phyloP scores from a whole-genome alignment of 768 basidiomycete genomes.

The Piloderma croceum region DNA sequence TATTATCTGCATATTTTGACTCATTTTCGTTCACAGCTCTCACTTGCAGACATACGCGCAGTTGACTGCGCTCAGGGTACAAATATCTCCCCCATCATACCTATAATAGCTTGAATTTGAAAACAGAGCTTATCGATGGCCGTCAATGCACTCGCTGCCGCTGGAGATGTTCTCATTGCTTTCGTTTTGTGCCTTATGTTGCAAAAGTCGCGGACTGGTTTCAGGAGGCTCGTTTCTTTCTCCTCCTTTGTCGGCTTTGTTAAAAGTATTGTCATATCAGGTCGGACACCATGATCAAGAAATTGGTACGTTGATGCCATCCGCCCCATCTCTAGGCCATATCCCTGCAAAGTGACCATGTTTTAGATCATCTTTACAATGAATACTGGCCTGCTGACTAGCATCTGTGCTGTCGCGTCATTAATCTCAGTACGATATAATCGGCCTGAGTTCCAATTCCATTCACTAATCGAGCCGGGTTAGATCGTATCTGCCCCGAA shows the following conservation, averaged over 20 bases:
- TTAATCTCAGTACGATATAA: constrained; percentile 37
- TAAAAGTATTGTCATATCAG: constrained; percentile 15
- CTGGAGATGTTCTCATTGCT: too few relatives aligned
- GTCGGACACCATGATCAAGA: constrained; percentile 49
- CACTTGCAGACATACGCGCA: too few relatives aligned
- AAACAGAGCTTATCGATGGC: constrained; percentile 41
- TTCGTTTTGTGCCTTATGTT: constrained; percentile 43
- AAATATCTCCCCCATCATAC: too few relatives aligned
- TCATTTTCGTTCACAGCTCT: too few relatives aligned
- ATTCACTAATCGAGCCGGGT: constrained; percentile 3
- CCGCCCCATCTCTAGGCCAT: neutral
- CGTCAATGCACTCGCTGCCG: constrained; percentile 46
- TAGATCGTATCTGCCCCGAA: constrained; percentile 43
- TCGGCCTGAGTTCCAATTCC: constrained; percentile 1
- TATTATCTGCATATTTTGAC: too few relatives aligned
- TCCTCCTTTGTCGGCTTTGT: neutral
- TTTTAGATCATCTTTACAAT: constrained; percentile 48
- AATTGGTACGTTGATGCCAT: constrained; percentile 26
- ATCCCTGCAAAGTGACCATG: neutral
- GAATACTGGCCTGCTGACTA: constrained; percentile 44
- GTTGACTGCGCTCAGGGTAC: too few relatives aligned
- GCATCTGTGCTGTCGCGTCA: constrained; percentile 51
- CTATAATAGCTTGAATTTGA: too few relatives aligned
- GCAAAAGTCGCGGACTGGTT: constrained; percentile 45
- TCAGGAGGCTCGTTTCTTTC: constrained; percentile 32